A percentile compares a stretch with the other conserved stretches of the same genome.
Conservation (phyloP, 1,284 basidiomycete genomes). For the Ustilago curta region DNA sequence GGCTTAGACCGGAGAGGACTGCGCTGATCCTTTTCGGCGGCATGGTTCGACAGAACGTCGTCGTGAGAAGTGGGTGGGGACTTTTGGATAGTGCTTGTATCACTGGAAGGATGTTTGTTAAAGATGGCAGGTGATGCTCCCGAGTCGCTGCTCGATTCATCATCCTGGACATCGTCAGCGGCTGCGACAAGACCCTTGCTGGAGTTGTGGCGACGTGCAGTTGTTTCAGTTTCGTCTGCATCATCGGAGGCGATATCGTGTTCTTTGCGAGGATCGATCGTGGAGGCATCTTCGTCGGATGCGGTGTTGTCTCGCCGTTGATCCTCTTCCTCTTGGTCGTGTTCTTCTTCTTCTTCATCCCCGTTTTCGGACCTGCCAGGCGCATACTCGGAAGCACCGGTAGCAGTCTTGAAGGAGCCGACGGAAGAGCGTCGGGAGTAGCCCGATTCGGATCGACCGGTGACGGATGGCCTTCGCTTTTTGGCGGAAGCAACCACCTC, state of each 20-base stretch:
- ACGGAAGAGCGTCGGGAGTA: slow-evolving; percentile 37
- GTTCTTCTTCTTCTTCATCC: slow-evolving; percentile 16
- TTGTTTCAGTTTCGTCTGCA: slow-evolving; percentile 27
- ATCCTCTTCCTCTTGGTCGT: slow-evolving; percentile 14
- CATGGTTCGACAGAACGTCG: slow-evolving; percentile 18
- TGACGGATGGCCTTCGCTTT: slow-evolving; percentile 28
- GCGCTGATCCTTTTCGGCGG: slow-evolving; percentile 7
- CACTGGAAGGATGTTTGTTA: slow-evolving; percentile 20
- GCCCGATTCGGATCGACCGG: slow-evolving; percentile 38
- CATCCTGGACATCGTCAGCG: slow-evolving; percentile 2
- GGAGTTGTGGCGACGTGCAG: slow-evolving; percentile 9
- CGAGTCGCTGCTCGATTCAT: slow-evolving; percentile 26
- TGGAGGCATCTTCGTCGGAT: slow-evolving; percentile 9
- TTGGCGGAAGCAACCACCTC: slow-evolving; percentile 3
- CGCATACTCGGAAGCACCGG: slow-evolving; percentile 24
- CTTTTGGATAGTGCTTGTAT: slow-evolving; percentile 38
- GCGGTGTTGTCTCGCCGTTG: slow-evolving; percentile 4
- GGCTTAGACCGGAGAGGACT: slow-evolving; percentile 18
- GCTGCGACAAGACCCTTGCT: slow-evolving; percentile 12
- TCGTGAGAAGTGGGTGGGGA: slow-evolving; percentile 49
- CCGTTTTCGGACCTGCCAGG: slow-evolving; percentile 7
- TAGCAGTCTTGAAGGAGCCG: slow-evolving; percentile 44
- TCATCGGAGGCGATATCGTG: slow-evolving; percentile 14
- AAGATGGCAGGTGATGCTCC: slow-evolving; percentile 33
- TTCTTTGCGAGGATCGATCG: slow-evolving; percentile 15